These are phyloP conservation scores for Colletotrichum acutatum DNA, from an alignment of 2,329 filamentous ascomycete species.

Conservation along the genomic window DNA sequence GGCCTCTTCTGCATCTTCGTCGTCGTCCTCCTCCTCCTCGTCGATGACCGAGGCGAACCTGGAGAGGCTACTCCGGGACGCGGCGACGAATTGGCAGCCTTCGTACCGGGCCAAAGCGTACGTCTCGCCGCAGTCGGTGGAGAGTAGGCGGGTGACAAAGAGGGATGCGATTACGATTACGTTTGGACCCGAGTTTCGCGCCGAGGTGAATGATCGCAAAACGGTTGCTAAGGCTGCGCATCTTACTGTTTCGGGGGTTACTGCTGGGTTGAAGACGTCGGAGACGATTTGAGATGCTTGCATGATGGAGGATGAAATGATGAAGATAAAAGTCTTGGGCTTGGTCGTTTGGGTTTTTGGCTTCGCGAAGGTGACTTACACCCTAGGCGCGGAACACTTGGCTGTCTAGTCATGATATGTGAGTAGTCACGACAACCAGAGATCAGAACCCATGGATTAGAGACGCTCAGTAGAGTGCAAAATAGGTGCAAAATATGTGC, in stretches of 20 bases:
- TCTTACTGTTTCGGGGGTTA: not conserved
- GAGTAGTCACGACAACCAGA: not conserved
- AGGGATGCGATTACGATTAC: not conserved
- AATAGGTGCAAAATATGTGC: not conserved
- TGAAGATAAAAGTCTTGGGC: not conserved
- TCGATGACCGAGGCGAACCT: not conserved
- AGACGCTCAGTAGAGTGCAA: not conserved
- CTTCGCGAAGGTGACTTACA: too few species aligned
- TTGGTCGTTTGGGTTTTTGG: not conserved
- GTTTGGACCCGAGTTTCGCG: slow-evolving; percentile 6
- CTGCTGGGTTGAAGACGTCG: not conserved
- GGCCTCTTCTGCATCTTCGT: not conserved
- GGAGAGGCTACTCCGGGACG: not conserved
- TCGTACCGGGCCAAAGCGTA: not conserved
- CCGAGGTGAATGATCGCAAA: slow-evolving; percentile 6
- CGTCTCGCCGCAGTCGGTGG: not conserved
- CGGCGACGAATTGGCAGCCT: not conserved
- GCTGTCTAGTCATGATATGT: too few species aligned
- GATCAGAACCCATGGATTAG: not conserved
- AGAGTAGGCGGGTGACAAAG: slow-evolving; percentile 9
- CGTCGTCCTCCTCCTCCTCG: not conserved
- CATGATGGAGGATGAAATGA: not conserved
- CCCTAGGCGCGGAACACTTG: too few species aligned
- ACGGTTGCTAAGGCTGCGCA: slow-evolving; percentile 1
- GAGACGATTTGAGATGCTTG: not conserved